Conservation (phyloP, 805 yeast species). For the Candida verbasci region DNA sequence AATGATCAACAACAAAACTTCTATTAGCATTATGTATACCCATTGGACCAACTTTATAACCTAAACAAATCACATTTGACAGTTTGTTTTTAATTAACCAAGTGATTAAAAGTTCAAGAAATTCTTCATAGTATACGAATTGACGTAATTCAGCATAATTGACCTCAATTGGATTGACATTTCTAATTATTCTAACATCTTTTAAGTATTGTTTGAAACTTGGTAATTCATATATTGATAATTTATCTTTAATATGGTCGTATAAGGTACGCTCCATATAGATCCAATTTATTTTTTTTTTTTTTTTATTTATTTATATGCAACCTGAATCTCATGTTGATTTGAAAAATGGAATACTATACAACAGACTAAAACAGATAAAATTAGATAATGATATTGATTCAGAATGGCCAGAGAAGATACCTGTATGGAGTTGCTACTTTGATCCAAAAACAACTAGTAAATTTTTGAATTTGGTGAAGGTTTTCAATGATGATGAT, state of each 20-base stretch:
- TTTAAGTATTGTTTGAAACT: constrained; percentile 2
- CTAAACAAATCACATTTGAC: constrained; percentile 38
- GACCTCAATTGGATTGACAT: background rate
- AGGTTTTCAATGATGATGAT: constrained; percentile 22
- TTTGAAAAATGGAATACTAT: constrained; percentile 40
- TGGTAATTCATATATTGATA: background rate
- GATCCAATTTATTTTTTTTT: background rate
- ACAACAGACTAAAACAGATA: constrained; percentile 44
- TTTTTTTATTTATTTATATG: background rate
- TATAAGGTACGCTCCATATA: background rate
- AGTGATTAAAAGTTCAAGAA: constrained; percentile 39
- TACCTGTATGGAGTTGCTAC: constrained; percentile 46
- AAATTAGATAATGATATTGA: constrained; percentile 19
- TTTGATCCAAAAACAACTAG: constrained; percentile 36
- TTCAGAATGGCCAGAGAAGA: constrained; percentile 21
- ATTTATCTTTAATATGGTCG: background rate
- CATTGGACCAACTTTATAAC: constrained; percentile 39
- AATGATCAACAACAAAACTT: constrained; percentile 27
- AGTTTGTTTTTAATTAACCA: constrained; percentile 23
- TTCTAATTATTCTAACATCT: constrained; percentile 7
- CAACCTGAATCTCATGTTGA: constrained; percentile 45
- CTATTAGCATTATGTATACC: constrained; percentile 26
- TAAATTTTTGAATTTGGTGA: constrained; percentile 20
- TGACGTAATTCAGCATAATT: background rate
- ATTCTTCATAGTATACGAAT: constrained; percentile 16